Conservation (phyloP, 805 yeast species). For the Candida tammaniensis region DNA sequence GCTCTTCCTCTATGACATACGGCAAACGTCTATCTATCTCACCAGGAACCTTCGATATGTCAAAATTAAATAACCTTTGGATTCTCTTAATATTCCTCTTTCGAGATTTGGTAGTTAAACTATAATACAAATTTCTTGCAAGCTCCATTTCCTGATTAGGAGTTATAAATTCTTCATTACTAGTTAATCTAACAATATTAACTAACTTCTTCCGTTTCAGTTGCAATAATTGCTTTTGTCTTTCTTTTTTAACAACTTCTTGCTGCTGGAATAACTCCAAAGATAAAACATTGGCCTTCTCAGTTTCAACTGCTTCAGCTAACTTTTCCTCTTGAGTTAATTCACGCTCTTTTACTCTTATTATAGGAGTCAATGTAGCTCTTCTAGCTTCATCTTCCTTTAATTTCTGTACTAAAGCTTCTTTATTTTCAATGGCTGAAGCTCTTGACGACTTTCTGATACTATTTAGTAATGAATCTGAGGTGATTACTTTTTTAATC, state of each 20-base stretch:
- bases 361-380: slow-evolving; percentile 43
- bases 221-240: slow-evolving; percentile 68
- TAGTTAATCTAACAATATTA: slow-evolving; percentile 54
- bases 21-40: slow-evolving; percentile 26
- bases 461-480: slow-evolving; percentile 50
- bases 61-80: slow-evolving; percentile 31
- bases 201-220: slow-evolving; percentile 61
- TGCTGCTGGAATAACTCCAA: slow-evolving; percentile 78
- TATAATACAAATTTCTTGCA: slow-evolving; percentile 38
- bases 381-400: slow-evolving; percentile 64
- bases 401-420: slow-evolving; percentile 71
- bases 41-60: slow-evolving; percentile 31
- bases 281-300: slow-evolving; percentile 68
- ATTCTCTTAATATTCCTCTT: slow-evolving; percentile 46
- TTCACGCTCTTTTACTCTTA: slow-evolving; percentile 41
- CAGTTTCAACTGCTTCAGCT: slow-evolving; percentile 86
- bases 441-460: slow-evolving; percentile 71
- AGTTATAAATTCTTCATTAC: slow-evolving; percentile 49
- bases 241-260: slow-evolving; percentile 75
- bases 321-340: slow-evolving; percentile 70
- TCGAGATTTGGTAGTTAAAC: slow-evolving; percentile 30
- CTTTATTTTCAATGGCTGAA: slow-evolving; percentile 73
- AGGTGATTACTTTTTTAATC: slow-evolving; percentile 31
- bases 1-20: slow-evolving; percentile 21
- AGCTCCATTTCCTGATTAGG: slow-evolving; percentile 63